These are phyloP conservation scores for Aspergillus pseudotamarii DNA, from an alignment of 2,329 filamentous ascomycete species.

Conservation along the genomic window DNA sequence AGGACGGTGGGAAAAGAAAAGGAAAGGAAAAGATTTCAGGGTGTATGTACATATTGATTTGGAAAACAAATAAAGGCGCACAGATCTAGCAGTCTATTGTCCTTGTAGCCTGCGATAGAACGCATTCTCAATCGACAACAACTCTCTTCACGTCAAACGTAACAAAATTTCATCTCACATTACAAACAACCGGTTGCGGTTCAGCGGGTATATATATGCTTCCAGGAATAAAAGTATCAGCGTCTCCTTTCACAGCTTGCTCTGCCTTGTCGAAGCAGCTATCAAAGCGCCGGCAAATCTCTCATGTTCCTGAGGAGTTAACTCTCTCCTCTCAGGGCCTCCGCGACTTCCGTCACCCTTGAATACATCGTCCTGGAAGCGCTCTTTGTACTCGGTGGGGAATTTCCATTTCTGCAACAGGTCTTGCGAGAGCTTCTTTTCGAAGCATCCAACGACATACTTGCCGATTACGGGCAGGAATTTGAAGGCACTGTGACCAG, in stretches of 20 bases:
- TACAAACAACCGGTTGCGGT: background rate
- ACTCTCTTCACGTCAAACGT: background rate
- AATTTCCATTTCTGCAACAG: slow-evolving; percentile 64
- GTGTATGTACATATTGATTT: background rate
- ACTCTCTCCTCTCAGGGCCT: slow-evolving; percentile 32
- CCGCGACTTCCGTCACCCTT: slow-evolving; percentile 36
- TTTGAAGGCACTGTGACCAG: slow-evolving; percentile 58
- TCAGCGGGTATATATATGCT: background rate
- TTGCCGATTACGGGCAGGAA: slow-evolving; percentile 64
- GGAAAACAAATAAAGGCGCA: background rate
- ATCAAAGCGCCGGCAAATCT: slow-evolving; percentile 22
- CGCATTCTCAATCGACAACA: background rate
- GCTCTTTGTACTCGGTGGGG: slow-evolving; percentile 24
- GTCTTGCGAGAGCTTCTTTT: slow-evolving; percentile 46
- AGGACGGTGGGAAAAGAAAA: background rate
- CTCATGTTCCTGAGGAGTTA: slow-evolving; percentile 20
- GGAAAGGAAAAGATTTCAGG: background rate
- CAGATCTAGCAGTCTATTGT: background rate
- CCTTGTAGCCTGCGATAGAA: background rate
- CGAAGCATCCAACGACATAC: slow-evolving; percentile 60
- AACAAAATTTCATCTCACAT: background rate
- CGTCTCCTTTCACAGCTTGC: slow-evolving; percentile 25
- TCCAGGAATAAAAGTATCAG: background rate
- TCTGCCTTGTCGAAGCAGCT: slow-evolving; percentile 21
- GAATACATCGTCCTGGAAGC: slow-evolving; percentile 20